Evolutionary conservation across 2,329 filamentous ascomycete species (phyloP), one percentile per base, ranked within the genome.

Genomic region (Sporothrix globosa): DNA sequence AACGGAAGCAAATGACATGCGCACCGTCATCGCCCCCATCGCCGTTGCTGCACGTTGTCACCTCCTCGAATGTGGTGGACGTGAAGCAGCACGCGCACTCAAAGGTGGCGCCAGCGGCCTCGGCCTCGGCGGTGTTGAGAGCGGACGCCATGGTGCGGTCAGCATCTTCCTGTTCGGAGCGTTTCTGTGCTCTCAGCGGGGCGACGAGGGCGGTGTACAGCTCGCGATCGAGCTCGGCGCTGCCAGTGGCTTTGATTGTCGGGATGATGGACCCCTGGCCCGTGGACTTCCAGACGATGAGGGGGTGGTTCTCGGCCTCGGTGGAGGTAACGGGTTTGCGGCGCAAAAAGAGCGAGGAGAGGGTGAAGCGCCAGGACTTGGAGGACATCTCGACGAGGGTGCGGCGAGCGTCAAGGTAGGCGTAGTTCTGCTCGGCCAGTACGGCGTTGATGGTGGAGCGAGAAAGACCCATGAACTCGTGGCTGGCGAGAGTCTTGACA

Each of bases 81-180:
- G 85, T 86, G 78, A 90, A 96, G 80, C 92, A 96, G 80, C 92
- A 95, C 74, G 89, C 87, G 78, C 92, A 96, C 77, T 96, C 92
- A 77, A 88, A 84, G 19, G 84, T 83, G 52, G 85, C 83, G 24
- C 85, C 83, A 6, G 82, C 81, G 53, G 82, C 82, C 76, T 89
- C 87, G 4, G 88, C 88, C 74, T 90, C 87, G 72, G 85, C 80
- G 27, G 81, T 83, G 77, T 90, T 89, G 68, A 90, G 76, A 6
- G 82, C 80, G 9, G 83, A 71, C 9, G 88, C 88, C 41, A 89
- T 71, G 3, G 78, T 78, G 48, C 81, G 83, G 75, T 91, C 88
- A 68, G 82, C 83, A 6, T 81, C 80, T 70, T 87, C 84, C 66
- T 82, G 82, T 1, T 82, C 78, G 30, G 77, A 76, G 24, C 79